phyloP scores from a whole-genome alignment of 352 stramenopile species.

The Phytopythium ostracodes region DNA sequence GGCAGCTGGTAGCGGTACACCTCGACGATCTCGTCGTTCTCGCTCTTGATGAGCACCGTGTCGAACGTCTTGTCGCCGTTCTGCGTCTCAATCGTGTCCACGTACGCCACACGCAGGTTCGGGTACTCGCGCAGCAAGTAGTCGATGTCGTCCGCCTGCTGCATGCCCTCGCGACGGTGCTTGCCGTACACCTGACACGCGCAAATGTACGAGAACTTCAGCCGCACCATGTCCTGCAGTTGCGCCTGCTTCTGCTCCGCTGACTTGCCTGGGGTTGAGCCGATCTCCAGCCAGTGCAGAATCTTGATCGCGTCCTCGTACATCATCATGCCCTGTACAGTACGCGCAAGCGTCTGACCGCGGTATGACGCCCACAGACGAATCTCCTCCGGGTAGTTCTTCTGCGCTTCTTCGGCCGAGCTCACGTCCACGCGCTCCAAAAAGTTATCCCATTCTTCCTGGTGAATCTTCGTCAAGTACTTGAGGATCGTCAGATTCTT shows the following conservation, averaged over 20 bases:
- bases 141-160: slow-evolving; percentile 78
- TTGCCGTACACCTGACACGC: slow-evolving; percentile 84
- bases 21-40: slow-evolving; percentile 66
- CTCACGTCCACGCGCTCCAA: slow-evolving; percentile 77
- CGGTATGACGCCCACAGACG: slow-evolving; percentile 80
- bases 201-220: slow-evolving; percentile 87
- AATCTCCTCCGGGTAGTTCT: slow-evolving; percentile 69
- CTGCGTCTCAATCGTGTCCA: slow-evolving; percentile 53
- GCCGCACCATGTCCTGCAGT: slow-evolving; percentile 77
- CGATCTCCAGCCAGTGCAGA: slow-evolving; percentile 82
- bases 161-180: slow-evolving; percentile 56
- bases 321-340: slow-evolving; percentile 85
- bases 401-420: slow-evolving; percentile 63
- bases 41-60: slow-evolving; percentile 77
- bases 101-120: slow-evolving; percentile 83
- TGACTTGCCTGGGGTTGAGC: slow-evolving; percentile 53
- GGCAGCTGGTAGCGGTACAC: slow-evolving; percentile 80
- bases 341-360: slow-evolving; percentile 73
- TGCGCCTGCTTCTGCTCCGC: slow-evolving; percentile 77
- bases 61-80: slow-evolving; percentile 49
- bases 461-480: slow-evolving; percentile 82
- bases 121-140: slow-evolving; percentile 77
- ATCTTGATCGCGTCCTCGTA: slow-evolving; percentile 88
- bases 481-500: slow-evolving; percentile 86
- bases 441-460: slow-evolving; percentile 86